Percentiles rank a stretch among this genome's conserved stretches.
Evolutionary conservation across 805 yeast genomes (phyloP).

Genomic region (Ogataea glucozyma): DNA sequence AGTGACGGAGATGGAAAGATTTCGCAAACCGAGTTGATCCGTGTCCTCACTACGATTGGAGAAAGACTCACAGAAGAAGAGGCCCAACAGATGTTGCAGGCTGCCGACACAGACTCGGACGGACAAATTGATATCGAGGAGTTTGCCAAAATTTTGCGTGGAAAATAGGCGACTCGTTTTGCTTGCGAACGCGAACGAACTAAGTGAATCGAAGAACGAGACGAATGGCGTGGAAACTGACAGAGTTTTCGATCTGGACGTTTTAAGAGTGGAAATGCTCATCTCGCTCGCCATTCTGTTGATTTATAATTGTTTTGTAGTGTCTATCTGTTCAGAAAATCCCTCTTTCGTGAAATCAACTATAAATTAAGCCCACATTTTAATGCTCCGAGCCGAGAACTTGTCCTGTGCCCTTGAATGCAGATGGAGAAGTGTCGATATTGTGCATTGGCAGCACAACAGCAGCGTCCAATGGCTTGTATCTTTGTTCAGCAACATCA

Average conservation of each 20-base stretch:
- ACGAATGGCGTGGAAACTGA: too few relatives aligned
- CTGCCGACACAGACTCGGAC: conserved; percentile 92
- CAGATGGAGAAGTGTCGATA: conserved; percentile 2
- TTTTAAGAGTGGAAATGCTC: too few relatives aligned
- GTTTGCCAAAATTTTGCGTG: conserved; percentile 84
- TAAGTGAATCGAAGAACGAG: too few relatives aligned
- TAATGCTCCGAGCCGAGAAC: conserved; percentile 27
- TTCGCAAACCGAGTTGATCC: conserved; percentile 94
- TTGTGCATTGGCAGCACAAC: conserved; percentile 24
- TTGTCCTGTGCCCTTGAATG: conserved; percentile 30
- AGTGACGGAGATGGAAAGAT: conserved; percentile 95
- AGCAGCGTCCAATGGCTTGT: conserved; percentile 16
- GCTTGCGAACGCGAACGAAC: too few relatives aligned
- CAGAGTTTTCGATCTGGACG: too few relatives aligned
- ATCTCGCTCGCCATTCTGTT: too few relatives aligned
- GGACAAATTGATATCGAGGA: conserved; percentile 97
- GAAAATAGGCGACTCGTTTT: conserved; percentile 58
- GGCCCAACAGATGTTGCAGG: conserved; percentile 95
- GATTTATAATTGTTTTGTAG: conserved; percentile 8
- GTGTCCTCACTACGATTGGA: conserved; percentile 96
- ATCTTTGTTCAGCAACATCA: conserved; percentile 44
- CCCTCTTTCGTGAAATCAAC: conserved; percentile 1
- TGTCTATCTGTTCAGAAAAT: conserved; percentile 5
- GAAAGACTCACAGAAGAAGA: conserved; percentile 95
- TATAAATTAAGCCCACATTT: too few relatives aligned